Percentiles rank a stretch among this genome's conserved stretches.
Conservation (phyloP, 345 rosid genomes). For the Lenwebbia sp. region DNA sequence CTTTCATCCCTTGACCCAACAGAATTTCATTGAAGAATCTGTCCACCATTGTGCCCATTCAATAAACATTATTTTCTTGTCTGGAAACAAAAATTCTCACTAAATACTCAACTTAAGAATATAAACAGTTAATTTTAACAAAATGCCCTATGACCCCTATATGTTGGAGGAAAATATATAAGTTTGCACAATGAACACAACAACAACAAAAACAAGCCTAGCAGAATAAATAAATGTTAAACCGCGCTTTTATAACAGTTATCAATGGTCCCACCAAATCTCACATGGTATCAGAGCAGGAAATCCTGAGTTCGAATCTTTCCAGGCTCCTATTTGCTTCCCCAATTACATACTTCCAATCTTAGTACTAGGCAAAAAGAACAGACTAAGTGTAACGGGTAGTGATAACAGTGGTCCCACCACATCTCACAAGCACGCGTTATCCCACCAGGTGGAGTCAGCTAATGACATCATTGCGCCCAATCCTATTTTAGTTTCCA, state of each 20-base stretch:
- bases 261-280: too few relatives aligned
- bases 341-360: too few relatives aligned
- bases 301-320: too few relatives aligned
- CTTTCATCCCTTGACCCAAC: neutral
- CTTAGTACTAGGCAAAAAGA: too few relatives aligned
- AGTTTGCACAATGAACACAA: neutral
- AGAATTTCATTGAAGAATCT: neutral
- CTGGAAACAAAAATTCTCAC: neutral
- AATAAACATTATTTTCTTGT: neutral
- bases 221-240: too few relatives aligned
- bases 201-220: neutral
- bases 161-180: neutral
- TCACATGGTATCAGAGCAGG: too few relatives aligned
- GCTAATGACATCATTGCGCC: neutral
- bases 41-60: neutral
- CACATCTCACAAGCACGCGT: too few relatives aligned
- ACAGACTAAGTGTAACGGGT: too few relatives aligned
- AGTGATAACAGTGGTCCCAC: too few relatives aligned
- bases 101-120: neutral
- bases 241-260: too few relatives aligned
- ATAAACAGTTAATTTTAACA: neutral
- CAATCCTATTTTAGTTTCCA: neutral
- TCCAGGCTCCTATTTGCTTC: too few relatives aligned
- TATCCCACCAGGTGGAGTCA: neutral
- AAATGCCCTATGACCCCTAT: neutral